phyloP scores from a whole-genome alignment of 495 filamentous ascomycete genomes.

The Hypoxylon perforatum region DNA sequence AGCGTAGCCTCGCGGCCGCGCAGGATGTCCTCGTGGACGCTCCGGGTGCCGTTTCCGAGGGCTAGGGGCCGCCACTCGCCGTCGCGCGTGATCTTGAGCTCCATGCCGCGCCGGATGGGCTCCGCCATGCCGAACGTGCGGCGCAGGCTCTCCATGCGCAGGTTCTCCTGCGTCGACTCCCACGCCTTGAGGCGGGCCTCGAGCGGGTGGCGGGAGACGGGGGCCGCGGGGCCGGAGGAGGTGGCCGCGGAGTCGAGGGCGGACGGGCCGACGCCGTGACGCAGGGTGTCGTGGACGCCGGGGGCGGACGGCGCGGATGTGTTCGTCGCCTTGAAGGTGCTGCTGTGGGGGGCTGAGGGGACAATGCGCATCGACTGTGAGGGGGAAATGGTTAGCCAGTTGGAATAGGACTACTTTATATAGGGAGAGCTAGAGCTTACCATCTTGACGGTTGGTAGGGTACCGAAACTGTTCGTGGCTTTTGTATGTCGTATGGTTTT shows the following conservation, averaged over 20 bases:
- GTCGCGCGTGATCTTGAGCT: slow-evolving; percentile 79
- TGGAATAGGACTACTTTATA: slow-evolving; percentile 6
- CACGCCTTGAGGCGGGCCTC: slow-evolving; percentile 87
- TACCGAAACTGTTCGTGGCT: slow-evolving; percentile 17
- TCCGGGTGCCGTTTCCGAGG: slow-evolving; percentile 37
- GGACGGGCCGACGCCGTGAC: slow-evolving; percentile 74
- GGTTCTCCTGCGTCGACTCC: slow-evolving; percentile 81
- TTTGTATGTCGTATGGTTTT: slow-evolving; percentile 7
- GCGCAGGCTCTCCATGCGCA: slow-evolving; percentile 89
- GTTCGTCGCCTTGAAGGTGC: slow-evolving; percentile 64
- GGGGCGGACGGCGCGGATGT: slow-evolving; percentile 86
- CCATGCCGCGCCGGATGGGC: slow-evolving; percentile 93
- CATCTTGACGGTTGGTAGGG: slow-evolving; percentile 53
- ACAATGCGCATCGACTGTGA: slow-evolving; percentile 89
- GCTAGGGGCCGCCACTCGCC: slow-evolving; percentile 64
- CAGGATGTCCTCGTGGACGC: slow-evolving; percentile 55
- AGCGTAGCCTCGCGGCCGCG: slow-evolving; percentile 57
- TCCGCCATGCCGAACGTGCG: slow-evolving; percentile 92
- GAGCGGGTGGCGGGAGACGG: slow-evolving; percentile 83
- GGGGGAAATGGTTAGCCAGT: slow-evolving; percentile 31
- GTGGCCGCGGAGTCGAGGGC: slow-evolving; percentile 58
- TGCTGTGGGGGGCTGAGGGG: slow-evolving; percentile 70
- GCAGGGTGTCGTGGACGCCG: slow-evolving; percentile 90
- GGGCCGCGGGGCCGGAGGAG: slow-evolving; percentile 54
- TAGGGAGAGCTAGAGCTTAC: slow-evolving; percentile 47